phyloP scores from a whole-genome alignment of 139 green algal species.

The Nannochloris sp. region DNA sequence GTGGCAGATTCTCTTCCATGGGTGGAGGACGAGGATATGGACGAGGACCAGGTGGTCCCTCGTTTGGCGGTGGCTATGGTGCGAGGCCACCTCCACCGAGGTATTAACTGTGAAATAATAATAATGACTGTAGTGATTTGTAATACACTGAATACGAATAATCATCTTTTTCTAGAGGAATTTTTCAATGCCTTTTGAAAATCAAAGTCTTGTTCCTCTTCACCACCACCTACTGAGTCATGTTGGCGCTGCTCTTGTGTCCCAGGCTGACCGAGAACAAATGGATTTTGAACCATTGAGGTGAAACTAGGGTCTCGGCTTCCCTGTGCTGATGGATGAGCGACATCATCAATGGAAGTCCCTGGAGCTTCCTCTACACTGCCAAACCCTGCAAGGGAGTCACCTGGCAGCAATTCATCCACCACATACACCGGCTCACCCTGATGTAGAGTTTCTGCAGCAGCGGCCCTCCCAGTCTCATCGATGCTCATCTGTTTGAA shows the following conservation, averaged over 20 bases:
- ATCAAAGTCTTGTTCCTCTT: too few relatives aligned
- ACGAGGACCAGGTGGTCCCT: too few relatives aligned
- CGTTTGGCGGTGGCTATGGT: too few relatives aligned
- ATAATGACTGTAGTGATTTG: too few relatives aligned
- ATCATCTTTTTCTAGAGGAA: too few relatives aligned
- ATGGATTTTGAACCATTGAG: conserved; percentile 3
- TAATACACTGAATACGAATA: too few relatives aligned
- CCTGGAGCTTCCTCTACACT: background rate
- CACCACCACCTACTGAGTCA: too few relatives aligned
- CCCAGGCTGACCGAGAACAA: too few relatives aligned
- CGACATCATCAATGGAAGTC: background rate
- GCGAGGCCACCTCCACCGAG: too few relatives aligned
- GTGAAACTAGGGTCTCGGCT: conserved; percentile 7
- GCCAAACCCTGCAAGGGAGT: background rate
- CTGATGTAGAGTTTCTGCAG: background rate
- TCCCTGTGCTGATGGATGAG: background rate
- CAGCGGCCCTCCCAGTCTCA: background rate
- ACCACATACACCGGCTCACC: background rate
- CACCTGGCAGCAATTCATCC: background rate
- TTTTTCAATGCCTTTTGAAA: too few relatives aligned
- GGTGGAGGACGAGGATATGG: conserved; percentile 12
- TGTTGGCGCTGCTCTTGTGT: too few relatives aligned
- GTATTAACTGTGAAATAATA: too few relatives aligned
- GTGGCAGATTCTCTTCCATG: background rate
- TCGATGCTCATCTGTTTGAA: conserved; percentile 6